Evolutionary conservation across 2,329 filamentous ascomycete species (phyloP).

Genomic region (Pseudogymnoascus pannorum): DNA sequence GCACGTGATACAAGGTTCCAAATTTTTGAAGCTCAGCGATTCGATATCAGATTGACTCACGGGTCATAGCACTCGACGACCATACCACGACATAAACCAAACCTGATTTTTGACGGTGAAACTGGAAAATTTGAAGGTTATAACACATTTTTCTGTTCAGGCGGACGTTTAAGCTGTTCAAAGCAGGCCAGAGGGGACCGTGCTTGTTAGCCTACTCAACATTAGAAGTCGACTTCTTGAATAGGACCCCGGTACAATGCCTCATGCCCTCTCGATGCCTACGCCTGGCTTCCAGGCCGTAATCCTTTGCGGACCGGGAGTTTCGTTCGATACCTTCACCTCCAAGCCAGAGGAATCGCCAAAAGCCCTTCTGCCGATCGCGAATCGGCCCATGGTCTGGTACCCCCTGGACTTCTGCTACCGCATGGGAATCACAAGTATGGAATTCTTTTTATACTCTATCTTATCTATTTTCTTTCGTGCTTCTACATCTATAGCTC

Average conservation of each 20-base stretch:
- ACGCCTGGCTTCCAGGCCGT: constrained; percentile 73
- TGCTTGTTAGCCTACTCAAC: not conserved
- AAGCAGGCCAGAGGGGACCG: constrained; percentile 1
- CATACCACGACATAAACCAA: constrained; percentile 2
- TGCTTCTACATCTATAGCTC: not conserved
- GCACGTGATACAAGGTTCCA: constrained; percentile 3
- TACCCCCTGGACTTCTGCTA: constrained; percentile 83
- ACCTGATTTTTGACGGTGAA: not conserved
- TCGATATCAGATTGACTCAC: constrained; percentile 8
- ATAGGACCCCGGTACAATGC: constrained; percentile 44
- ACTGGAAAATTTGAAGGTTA: not conserved
- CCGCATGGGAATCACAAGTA: constrained; percentile 69
- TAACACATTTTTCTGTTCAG: not conserved
- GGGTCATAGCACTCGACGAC: constrained; percentile 2
- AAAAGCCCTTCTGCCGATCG: constrained; percentile 74
- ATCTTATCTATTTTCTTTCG: not conserved
- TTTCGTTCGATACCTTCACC: constrained; percentile 75
- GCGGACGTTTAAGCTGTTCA: not conserved
- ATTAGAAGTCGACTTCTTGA: not conserved
- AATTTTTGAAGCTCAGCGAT: constrained; percentile 1
- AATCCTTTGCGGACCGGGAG: constrained; percentile 75
- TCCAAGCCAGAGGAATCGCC: constrained; percentile 72
- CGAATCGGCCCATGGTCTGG: constrained; percentile 84
- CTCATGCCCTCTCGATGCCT: constrained; percentile 66
- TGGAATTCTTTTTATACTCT: constrained; percentile 25